Percentiles rank a stretch among this genome's conserved stretches.
phyloP scores from a whole-genome alignment of 495 filamentous ascomycete genomes.

The Halenospora varia region DNA sequence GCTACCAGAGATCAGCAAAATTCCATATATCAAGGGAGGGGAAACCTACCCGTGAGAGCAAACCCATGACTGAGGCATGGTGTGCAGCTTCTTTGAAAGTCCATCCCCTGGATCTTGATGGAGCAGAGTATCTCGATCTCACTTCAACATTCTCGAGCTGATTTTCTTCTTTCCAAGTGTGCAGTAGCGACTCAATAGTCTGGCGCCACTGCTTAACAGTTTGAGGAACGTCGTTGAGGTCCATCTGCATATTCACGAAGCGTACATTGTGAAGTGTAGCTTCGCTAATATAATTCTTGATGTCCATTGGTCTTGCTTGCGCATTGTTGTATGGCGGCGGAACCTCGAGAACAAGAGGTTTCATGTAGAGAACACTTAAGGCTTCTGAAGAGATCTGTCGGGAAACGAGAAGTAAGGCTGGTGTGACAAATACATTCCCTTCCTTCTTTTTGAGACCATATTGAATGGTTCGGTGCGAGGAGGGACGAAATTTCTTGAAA shows the following conservation, averaged over 20 bases:
- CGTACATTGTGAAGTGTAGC: background rate
- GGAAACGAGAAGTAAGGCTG: background rate
- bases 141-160: background rate
- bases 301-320: background rate
- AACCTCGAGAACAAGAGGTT: background rate
- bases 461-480: too few species aligned
- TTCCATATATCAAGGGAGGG: background rate
- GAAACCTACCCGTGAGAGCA: background rate
- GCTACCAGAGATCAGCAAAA: background rate
- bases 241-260: background rate
- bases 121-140: background rate
- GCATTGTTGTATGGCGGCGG: background rate
- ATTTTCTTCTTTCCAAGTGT: background rate
- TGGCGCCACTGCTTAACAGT: background rate
- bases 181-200: background rate
- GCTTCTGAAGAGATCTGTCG: background rate
- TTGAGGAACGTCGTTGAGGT: background rate
- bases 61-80: background rate
- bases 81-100: background rate
- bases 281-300: background rate
- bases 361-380: background rate
- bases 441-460: too few species aligned
- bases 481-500: background rate
- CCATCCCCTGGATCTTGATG: background rate
- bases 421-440: background rate